Conservation (phyloP, 371 early-diverging fungal genomes). For the Saksenaea oblongispora region DNA sequence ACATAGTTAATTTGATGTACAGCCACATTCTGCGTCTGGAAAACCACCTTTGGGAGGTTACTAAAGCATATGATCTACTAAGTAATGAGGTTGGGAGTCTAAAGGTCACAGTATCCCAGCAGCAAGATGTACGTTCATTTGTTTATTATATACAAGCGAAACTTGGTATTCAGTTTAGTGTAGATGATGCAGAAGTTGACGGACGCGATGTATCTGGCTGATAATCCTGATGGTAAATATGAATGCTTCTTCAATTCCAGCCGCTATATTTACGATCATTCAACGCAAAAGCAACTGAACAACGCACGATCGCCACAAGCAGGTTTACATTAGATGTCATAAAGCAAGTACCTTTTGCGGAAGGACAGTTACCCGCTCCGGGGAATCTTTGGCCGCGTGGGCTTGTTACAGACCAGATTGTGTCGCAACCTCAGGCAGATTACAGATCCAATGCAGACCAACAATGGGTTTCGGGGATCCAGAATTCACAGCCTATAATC, state of each 20-base stretch:
- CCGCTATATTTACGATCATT: not conserved
- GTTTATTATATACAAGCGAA: not conserved
- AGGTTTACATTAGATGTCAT: not conserved
- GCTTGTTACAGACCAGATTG: not conserved
- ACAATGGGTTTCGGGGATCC: not conserved
- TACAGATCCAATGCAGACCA: not conserved
- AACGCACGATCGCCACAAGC: not conserved
- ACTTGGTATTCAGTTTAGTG: not conserved
- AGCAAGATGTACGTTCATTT: constrained; percentile 16
- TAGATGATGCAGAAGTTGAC: not conserved
- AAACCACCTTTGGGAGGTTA: constrained; percentile 13
- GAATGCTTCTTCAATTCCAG: not conserved
- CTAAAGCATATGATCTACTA: constrained; percentile 18
- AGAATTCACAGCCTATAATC: not conserved
- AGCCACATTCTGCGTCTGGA: constrained; percentile 17
- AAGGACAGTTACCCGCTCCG: not conserved
- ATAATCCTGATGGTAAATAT: not conserved
- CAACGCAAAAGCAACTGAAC: not conserved
- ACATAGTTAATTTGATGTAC: constrained; percentile 6
- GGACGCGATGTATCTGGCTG: not conserved
- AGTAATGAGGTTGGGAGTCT: constrained; percentile 8
- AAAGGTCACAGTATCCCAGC: constrained; percentile 6
- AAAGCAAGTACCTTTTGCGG: not conserved
- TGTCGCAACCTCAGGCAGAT: not conserved
- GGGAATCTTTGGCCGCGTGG: not conserved